Conservation (phyloP, 805 yeast species). For the Kuraishia piskuri region DNA sequence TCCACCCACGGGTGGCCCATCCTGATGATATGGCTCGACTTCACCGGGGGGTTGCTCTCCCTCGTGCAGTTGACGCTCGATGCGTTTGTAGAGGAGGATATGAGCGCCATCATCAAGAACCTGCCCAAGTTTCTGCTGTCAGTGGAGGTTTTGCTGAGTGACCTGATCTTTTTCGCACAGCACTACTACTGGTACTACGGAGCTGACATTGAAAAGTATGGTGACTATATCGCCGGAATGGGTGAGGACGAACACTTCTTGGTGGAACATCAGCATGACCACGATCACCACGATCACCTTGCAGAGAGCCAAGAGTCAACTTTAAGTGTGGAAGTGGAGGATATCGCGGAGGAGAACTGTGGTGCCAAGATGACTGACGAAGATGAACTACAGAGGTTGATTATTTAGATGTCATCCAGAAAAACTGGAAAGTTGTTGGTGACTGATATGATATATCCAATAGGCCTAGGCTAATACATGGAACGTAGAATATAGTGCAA, state of each 20-base stretch:
- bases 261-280: slow-evolving; percentile 23
- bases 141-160: slow-evolving; percentile 21
- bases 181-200: slow-evolving; percentile 23
- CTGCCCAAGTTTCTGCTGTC: slow-evolving; percentile 23
- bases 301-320: background rate
- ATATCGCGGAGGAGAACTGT: slow-evolving; percentile 5
- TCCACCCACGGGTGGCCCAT: slow-evolving; percentile 31
- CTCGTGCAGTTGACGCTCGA: slow-evolving; percentile 21
- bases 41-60: slow-evolving; percentile 20
- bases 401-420: no score
- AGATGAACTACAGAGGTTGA: slow-evolving; percentile 18
- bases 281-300: slow-evolving; percentile 14
- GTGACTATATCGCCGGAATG: slow-evolving; percentile 15
- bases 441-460: no score
- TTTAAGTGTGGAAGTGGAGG: background rate
- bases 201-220: slow-evolving; percentile 14
- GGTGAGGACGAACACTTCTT: slow-evolving; percentile 23
- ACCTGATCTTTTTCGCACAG: slow-evolving; percentile 21
- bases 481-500: no score
- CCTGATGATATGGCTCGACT: slow-evolving; percentile 24
- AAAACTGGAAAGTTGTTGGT: no score
- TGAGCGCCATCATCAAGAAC: slow-evolving; percentile 18
- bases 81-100: slow-evolving; percentile 16
- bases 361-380: slow-evolving; percentile 12
- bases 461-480: no score